phyloP scores from a whole-genome alignment of 2,329 filamentous ascomycete genomes.

The Arthrobotrys entomopaga region DNA sequence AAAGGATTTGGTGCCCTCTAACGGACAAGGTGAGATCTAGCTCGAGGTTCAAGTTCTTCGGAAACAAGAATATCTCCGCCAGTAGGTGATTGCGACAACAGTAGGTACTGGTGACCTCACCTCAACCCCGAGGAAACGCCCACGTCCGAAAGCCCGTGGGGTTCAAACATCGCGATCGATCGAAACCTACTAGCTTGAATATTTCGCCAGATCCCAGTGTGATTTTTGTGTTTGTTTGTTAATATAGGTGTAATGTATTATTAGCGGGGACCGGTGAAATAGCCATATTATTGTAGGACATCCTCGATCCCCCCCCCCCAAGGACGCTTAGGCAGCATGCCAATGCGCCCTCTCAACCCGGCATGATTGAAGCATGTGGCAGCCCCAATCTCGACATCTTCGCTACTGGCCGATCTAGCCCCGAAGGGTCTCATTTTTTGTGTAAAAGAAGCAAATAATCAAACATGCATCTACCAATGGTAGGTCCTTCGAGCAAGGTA shows the following conservation, averaged over 20 bases:
- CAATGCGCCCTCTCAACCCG: conserved; percentile 33
- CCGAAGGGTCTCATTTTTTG: conserved; percentile 38
- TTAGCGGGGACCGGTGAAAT: too few relatives aligned
- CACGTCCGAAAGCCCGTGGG: conserved; percentile 13
- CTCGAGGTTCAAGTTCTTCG: conserved; percentile 3
- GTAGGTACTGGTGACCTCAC: background rate
- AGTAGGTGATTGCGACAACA: conserved; percentile 41
- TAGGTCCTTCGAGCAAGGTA: background rate
- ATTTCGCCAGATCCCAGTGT: conserved; percentile 17
- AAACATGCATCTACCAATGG: background rate
- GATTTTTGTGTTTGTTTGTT: conserved; percentile 27
- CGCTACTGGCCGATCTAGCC: conserved; percentile 46
- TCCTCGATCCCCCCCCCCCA: too few relatives aligned
- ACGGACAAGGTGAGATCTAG: conserved; percentile 37
- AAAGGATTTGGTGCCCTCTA: conserved; percentile 49
- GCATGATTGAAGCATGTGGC: conserved; percentile 46
- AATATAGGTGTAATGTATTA: conserved; percentile 32
- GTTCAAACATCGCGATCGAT: conserved; percentile 11
- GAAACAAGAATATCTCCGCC: conserved; percentile 27
- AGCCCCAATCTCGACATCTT: conserved; percentile 42
- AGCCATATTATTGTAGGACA: too few relatives aligned
- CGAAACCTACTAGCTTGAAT: conserved; percentile 9
- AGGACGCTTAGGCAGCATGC: conserved; percentile 39
- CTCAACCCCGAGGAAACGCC: conserved; percentile 40
- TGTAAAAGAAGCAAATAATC: conserved; percentile 51